phyloP scores from a whole-genome alignment of 2,329 filamentous ascomycete species.

The Sclerotinia trifoliorum region DNA sequence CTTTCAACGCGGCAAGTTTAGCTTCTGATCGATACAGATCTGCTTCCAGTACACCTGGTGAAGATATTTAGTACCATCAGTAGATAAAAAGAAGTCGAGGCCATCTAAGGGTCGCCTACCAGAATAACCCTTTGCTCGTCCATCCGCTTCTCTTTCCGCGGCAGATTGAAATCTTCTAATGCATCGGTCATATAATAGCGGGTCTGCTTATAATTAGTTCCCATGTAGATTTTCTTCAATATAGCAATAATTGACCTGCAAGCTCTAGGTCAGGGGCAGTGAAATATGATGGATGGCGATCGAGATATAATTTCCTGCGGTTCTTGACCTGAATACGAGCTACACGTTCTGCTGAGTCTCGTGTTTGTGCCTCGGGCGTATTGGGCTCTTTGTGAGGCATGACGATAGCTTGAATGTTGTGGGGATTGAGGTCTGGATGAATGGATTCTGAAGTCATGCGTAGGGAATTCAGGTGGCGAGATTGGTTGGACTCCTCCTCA shows the following conservation, averaged over 20 bases:
- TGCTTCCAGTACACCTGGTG: conserved; percentile 37
- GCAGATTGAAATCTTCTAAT: conserved; percentile 40
- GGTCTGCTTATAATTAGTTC: conserved; percentile 36
- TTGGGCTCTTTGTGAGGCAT: conserved; percentile 36
- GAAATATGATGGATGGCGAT: conserved; percentile 41
- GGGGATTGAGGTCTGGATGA: conserved; percentile 7
- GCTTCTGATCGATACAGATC: conserved; percentile 41
- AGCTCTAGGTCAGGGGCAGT: conserved; percentile 39
- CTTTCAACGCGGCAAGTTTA: conserved; percentile 37
- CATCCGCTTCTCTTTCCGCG: conserved; percentile 41
- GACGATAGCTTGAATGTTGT: conserved; percentile 17
- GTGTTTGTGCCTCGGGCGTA: conserved; percentile 15
- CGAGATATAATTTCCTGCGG: conserved; percentile 39
- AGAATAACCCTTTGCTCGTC: conserved; percentile 40
- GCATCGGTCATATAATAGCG: conserved; percentile 41
- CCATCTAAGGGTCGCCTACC: conserved; percentile 24
- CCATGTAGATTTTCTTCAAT: not conserved
- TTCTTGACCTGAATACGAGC: conserved; percentile 39
- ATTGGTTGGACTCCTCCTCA: not conserved
- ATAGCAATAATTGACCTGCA: conserved; percentile 31
- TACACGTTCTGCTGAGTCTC: conserved; percentile 27
- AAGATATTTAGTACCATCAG: conserved; percentile 5
- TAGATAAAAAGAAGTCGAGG: not conserved
- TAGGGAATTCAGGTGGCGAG: conserved; percentile 5
- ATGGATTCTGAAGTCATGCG: conserved; percentile 20